Evolutionary conservation across 495 filamentous ascomycete species (phyloP), one percentile per base, ranked within the genome.

Genomic region (Physcia stellaris): DNA sequence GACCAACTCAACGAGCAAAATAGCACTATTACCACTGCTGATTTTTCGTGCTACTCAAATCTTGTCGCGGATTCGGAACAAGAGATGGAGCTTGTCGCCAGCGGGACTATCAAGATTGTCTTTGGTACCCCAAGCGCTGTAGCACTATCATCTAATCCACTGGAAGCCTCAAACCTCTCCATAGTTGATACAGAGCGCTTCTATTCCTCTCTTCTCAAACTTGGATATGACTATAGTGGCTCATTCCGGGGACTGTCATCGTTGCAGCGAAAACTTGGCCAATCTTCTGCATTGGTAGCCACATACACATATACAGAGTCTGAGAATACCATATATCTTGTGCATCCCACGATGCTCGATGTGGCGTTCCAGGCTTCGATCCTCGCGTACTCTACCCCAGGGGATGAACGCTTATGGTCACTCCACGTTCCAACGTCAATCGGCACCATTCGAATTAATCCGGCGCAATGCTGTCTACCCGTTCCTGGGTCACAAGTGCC

Each of bases 291-390:
- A 2, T 50, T 60, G 1, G 51, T 67, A 1, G 54, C 45, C 32
- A 48, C 42, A 1, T 63, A 60, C 32, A 47, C 54, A 0, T 49
- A 53, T 3, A 49, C 53, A 1, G 56, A 64, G 17, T 4, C 40
- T 2, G 47, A 62, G 35, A 51, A 57, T 40, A 46, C 52, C 11
- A 40, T 30, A 10, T 37, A 67, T 27, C 19, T 40, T 43, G 57
- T 67, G 35, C 69, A 68, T 40, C 67, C 68, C 10, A 60, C 58
- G 0, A 63, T 60, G 0, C 50, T 73, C 6, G 68, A 72, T 37
- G 51, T 49, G 16, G 64, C 58, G 30, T 61, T 72, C 24, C 69
- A 73, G 30, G 49, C 58, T 0, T 53, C 57, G 0, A 63, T 70
- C 21, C 40, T 63, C 18, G 56, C 65, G 1, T 56, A 63, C 19